A percentile compares a stretch with the other conserved stretches of the same genome.
These are phyloP conservation scores for Tylopilus felleus DNA, from an alignment of 768 basidiomycete species.

Conservation along the genomic window DNA sequence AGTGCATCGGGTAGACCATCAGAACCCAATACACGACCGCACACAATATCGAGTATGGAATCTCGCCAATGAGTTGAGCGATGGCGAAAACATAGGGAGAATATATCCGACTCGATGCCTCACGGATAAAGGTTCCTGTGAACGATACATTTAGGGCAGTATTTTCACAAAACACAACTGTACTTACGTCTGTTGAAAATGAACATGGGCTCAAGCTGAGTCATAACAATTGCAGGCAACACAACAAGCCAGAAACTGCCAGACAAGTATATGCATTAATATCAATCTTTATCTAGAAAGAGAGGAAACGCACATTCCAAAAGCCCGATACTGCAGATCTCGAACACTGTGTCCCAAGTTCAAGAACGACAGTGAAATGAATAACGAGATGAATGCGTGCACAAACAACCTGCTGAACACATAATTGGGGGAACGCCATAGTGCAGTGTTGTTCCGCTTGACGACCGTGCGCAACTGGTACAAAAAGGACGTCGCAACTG, in stretches of 20 bases:
- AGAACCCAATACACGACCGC: constrained; percentile 72
- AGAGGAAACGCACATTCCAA: constrained; percentile 56
- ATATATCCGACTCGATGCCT: constrained; percentile 83
- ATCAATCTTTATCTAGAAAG: background rate
- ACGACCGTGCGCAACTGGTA: constrained; percentile 72
- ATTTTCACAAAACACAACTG: constrained; percentile 22
- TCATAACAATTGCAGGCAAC: constrained; percentile 72
- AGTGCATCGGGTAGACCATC: constrained; percentile 70
- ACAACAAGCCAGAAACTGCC: constrained; percentile 63
- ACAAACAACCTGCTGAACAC: constrained; percentile 81
- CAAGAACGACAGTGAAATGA: constrained; percentile 77
- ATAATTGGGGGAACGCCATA: constrained; percentile 86
- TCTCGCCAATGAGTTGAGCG: constrained; percentile 76
- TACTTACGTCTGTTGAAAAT: constrained; percentile 58
- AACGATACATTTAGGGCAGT: background rate
- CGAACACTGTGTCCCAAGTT: constrained; percentile 61
- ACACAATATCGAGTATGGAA: constrained; percentile 72
- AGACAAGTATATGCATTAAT: background rate
- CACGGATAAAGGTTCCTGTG: constrained; percentile 42
- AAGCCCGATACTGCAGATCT: constrained; percentile 77
- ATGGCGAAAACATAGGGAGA: constrained; percentile 82
- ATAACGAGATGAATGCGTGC: constrained; percentile 65
- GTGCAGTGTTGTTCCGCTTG: constrained; percentile 59
- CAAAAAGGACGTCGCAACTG: constrained; percentile 72
- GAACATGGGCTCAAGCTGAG: constrained; percentile 71